Percentiles rank a stretch among this genome's conserved stretches.
Conservation (phyloP, 2,329 filamentous ascomycete species). For the Talaromyces sp. region DNA sequence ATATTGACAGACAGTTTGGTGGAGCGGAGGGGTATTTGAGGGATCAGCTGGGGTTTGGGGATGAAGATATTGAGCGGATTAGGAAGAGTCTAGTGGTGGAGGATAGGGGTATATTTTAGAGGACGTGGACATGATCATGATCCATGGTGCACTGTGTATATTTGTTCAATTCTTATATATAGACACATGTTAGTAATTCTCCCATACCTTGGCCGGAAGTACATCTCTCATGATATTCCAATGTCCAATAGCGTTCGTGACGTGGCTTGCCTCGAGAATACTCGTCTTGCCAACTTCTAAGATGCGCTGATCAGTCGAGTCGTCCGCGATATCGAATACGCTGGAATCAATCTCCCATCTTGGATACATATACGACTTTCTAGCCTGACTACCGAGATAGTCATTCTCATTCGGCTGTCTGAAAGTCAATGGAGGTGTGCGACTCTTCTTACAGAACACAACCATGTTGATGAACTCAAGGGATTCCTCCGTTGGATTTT, state of each 20-base stretch:
- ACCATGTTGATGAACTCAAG: slow-evolving; percentile 93
- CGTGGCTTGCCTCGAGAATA: slow-evolving; percentile 68
- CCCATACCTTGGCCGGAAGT: slow-evolving; percentile 75
- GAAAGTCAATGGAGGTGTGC: slow-evolving; percentile 57
- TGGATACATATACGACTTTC: slow-evolving; percentile 69
- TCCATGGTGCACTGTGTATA: neutral
- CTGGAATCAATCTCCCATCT: slow-evolving; percentile 61
- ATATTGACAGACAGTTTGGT: slow-evolving; percentile 60
- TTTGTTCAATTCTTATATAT: neutral
- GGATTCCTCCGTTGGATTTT: slow-evolving; percentile 46
- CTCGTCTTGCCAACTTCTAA: slow-evolving; percentile 55
- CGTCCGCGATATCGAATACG: slow-evolving; percentile 39
- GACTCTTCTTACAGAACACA: slow-evolving; percentile 78
- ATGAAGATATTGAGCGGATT: slow-evolving; percentile 51
- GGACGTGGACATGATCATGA: neutral
- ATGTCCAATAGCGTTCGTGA: slow-evolving; percentile 74
- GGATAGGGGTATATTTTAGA: slow-evolving; percentile 18
- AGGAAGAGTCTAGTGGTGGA: slow-evolving; percentile 49
- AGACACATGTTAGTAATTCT: slow-evolving; percentile 63
- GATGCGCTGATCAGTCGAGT: slow-evolving; percentile 40
- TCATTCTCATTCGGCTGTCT: slow-evolving; percentile 63
- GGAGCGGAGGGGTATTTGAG: slow-evolving; percentile 63
- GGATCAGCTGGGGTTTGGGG: slow-evolving; percentile 56
- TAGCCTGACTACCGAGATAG: slow-evolving; percentile 66
- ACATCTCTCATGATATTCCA: slow-evolving; percentile 91